A percentile compares a stretch with the other conserved stretches of the same genome.
phyloP scores from a whole-genome alignment of 2,329 filamentous ascomycete genomes.

The Didymella arachidicola region DNA sequence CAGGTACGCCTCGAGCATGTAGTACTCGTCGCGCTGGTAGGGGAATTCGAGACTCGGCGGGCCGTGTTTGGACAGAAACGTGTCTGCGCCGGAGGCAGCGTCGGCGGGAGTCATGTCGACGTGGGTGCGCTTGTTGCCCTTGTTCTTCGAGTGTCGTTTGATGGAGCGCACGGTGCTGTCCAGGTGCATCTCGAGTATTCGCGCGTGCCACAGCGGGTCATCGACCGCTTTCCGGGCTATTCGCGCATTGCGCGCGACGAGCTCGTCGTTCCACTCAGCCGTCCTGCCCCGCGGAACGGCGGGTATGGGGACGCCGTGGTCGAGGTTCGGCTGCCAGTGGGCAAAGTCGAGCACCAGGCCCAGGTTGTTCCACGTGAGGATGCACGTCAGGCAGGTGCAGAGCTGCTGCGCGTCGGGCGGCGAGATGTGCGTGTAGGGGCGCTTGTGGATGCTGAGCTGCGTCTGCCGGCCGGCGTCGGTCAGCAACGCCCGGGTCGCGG shows the following conservation, averaged over 20 bases:
- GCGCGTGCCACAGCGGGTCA: conserved; percentile 61
- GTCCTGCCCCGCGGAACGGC: conserved; percentile 58
- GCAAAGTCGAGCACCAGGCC: conserved; percentile 64
- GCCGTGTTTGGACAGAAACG: conserved; percentile 60
- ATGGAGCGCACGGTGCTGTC: conserved; percentile 57
- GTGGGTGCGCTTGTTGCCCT: conserved; percentile 56
- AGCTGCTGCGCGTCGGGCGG: conserved; percentile 56
- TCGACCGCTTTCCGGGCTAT: conserved; percentile 58
- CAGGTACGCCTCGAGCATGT: conserved; percentile 65
- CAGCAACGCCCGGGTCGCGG: conserved; percentile 49
- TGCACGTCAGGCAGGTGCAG: conserved; percentile 66
- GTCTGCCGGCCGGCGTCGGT: conserved; percentile 54
- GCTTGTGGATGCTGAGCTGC: conserved; percentile 57
- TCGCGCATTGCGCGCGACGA: conserved; percentile 55
- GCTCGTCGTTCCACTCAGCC: conserved; percentile 60
- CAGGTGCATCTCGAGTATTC: conserved; percentile 59
- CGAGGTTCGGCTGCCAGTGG: conserved; percentile 63
- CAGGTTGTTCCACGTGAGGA: conserved; percentile 65
- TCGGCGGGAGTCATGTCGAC: conserved; percentile 59
- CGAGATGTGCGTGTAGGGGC: conserved; percentile 62
- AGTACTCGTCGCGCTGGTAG: conserved; percentile 65
- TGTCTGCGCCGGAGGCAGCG: conserved; percentile 56
- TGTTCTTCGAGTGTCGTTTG: conserved; percentile 58
- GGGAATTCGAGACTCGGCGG: conserved; percentile 63
- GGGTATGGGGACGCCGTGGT: conserved; percentile 61